These are phyloP conservation scores for Boletus reticulatus DNA, from an alignment of 768 basidiomycete species.

Conservation along the genomic window DNA sequence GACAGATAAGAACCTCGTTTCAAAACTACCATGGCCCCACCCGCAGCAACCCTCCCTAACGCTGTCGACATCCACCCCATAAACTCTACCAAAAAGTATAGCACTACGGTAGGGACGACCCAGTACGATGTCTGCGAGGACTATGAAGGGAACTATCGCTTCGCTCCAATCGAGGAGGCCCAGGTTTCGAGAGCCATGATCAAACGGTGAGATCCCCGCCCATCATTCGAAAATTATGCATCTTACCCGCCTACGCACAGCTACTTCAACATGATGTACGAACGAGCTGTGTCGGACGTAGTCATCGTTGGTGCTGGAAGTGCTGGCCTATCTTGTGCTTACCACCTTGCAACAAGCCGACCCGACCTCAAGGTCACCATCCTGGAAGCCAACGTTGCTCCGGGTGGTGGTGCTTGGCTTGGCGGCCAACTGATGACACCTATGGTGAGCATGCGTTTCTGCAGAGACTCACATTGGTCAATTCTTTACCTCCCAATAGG, in stretches of 20 bases:
- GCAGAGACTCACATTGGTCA: not conserved
- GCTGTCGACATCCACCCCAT: slow-evolving; percentile 19
- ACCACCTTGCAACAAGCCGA: slow-evolving; percentile 61
- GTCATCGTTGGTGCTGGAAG: slow-evolving; percentile 76
- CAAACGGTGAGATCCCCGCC: slow-evolving; percentile 40
- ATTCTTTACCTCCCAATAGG: slow-evolving; percentile 35
- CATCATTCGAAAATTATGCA: not conserved
- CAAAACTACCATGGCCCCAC: slow-evolving; percentile 34
- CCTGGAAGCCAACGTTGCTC: slow-evolving; percentile 77
- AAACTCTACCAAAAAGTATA: slow-evolving; percentile 25
- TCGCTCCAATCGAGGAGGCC: slow-evolving; percentile 74
- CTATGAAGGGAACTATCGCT: slow-evolving; percentile 63
- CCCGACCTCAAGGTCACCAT: slow-evolving; percentile 68
- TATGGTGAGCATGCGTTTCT: slow-evolving; percentile 47
- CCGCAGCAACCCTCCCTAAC: slow-evolving; percentile 32
- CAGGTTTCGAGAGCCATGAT: slow-evolving; percentile 79
- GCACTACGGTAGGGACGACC: not conserved
- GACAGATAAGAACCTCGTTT: not conserved
- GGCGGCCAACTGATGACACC: slow-evolving; percentile 78
- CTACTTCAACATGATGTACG: slow-evolving; percentile 73
- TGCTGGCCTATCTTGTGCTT: slow-evolving; percentile 70
- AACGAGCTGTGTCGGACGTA: slow-evolving; percentile 72
- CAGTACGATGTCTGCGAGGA: slow-evolving; percentile 26
- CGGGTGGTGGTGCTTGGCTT: slow-evolving; percentile 77
- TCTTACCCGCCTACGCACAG: slow-evolving; percentile 33